Percentiles rank a stretch among this genome's conserved stretches.
Conservation (phyloP, 2,329 filamentous ascomycete species). For the Claviceps digitariae region DNA sequence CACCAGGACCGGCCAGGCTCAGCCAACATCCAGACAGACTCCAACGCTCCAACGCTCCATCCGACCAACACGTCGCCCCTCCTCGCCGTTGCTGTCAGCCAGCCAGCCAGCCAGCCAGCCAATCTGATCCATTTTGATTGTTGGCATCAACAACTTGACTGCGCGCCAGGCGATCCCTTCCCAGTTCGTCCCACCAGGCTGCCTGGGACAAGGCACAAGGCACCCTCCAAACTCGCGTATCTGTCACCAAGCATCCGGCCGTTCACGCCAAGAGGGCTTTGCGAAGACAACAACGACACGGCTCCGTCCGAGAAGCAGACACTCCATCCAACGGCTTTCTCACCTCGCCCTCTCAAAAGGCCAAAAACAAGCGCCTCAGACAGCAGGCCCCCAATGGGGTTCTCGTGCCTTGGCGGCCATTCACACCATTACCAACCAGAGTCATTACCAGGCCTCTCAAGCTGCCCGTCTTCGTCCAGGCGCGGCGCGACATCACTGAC, state of each 20-base stretch:
- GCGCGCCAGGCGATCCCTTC: not conserved
- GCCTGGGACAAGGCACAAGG: not conserved
- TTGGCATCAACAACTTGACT: not conserved
- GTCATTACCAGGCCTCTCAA: too few relatives aligned
- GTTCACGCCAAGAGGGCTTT: not conserved
- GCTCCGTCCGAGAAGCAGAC: not conserved
- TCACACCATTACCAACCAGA: not conserved
- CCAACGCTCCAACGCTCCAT: not conserved
- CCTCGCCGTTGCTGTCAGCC: not conserved
- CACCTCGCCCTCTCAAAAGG: not conserved
- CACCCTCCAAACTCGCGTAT: not conserved
- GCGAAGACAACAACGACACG: not conserved
- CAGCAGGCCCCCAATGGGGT: not conserved
- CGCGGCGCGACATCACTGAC: constrained; percentile 9
- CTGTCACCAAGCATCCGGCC: not conserved
- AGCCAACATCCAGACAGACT: too few relatives aligned
- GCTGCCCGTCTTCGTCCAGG: not conserved
- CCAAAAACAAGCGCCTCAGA: not conserved
- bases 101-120: not conserved
- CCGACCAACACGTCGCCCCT: not conserved
- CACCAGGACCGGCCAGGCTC: too few relatives aligned
- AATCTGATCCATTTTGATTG: not conserved
- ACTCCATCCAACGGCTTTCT: not conserved
- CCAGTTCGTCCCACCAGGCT: not conserved
- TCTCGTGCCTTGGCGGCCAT: not conserved